Evolutionary conservation across 768 basidiomycete genomes (phyloP).

Genomic region (Tricholoma saponaceum): DNA sequence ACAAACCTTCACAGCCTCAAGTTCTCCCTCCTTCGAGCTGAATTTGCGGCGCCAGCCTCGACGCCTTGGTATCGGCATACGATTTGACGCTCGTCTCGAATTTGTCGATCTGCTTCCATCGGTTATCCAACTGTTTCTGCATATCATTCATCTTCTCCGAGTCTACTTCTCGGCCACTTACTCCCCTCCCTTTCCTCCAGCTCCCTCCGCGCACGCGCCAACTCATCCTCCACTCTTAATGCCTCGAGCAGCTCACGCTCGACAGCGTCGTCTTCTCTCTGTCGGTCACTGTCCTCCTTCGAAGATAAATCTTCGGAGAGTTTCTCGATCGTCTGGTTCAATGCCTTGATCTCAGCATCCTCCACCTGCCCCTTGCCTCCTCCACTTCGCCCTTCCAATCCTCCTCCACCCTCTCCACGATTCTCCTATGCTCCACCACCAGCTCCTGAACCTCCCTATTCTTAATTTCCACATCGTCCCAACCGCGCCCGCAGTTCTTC

Average conservation of each 20-base stretch:
- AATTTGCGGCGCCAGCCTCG: constrained; percentile 86
- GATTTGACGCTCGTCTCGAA: constrained; percentile 85
- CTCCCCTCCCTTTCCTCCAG: constrained; percentile 62
- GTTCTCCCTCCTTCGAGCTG: constrained; percentile 80
- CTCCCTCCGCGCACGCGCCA: constrained; percentile 66
- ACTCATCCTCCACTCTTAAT: constrained; percentile 73
- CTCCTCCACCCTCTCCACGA: constrained; percentile 70
- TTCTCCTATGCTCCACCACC: constrained; percentile 66
- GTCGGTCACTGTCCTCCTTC: constrained; percentile 63
- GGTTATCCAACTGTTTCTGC: constrained; percentile 80
- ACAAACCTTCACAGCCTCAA: constrained; percentile 79
- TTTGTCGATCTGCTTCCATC: constrained; percentile 91
- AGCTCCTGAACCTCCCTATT: constrained; percentile 76
- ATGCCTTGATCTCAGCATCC: constrained; percentile 67
- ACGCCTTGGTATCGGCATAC: constrained; percentile 73
- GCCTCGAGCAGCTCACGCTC: constrained; percentile 68
- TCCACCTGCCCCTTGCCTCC: constrained; percentile 76
- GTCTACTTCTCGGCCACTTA: constrained; percentile 64
- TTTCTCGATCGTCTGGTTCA: constrained; percentile 75
- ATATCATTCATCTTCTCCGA: constrained; percentile 72
- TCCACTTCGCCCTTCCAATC: constrained; percentile 90
- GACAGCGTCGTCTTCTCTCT: constrained; percentile 69
- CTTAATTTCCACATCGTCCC: constrained; percentile 78
- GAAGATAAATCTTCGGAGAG: constrained; percentile 77
- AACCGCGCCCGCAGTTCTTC: constrained; percentile 54